Conservation (phyloP, 2,329 filamentous ascomycete species). For the Periconia sp. region DNA sequence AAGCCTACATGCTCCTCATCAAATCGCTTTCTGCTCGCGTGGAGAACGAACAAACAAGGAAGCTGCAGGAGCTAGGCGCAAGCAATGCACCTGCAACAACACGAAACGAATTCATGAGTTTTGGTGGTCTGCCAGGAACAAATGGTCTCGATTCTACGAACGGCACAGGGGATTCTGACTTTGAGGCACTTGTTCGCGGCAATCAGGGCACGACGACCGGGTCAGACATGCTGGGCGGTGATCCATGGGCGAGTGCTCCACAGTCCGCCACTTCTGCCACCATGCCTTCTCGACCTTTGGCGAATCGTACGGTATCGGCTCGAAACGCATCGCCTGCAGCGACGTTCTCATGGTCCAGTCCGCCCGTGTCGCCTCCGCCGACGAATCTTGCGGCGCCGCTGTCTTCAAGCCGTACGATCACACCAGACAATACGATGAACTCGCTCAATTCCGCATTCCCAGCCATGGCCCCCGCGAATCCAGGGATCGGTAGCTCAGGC, state of each 20-base stretch:
- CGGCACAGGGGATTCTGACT: conserved; percentile 73
- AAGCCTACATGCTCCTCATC: conserved; percentile 87
- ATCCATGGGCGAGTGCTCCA: conserved; percentile 49
- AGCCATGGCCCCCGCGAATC: conserved; percentile 42
- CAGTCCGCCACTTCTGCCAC: conserved; percentile 38
- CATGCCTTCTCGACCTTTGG: conserved; percentile 37
- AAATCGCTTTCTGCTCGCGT: conserved; percentile 79
- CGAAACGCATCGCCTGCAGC: conserved; percentile 41
- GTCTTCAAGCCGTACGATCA: conserved; percentile 53
- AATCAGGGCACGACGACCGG: conserved; percentile 46
- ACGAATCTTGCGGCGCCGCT: conserved; percentile 30
- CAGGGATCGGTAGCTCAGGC: conserved; percentile 37
- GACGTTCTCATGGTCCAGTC: conserved; percentile 55
- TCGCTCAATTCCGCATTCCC: conserved; percentile 44
- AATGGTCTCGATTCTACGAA: conserved; percentile 64
- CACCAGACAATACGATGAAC: conserved; percentile 57
- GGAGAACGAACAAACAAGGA: conserved; percentile 86
- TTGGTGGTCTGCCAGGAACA: conserved; percentile 60
- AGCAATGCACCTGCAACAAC: conserved; percentile 59
- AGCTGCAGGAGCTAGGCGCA: conserved; percentile 81
- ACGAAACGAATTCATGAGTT: conserved; percentile 73
- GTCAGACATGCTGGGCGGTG: conserved; percentile 50
- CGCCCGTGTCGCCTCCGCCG: conserved; percentile 44
- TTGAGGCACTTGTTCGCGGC: conserved; percentile 86
- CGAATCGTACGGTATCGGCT: conserved; percentile 29